These are phyloP conservation scores for Verticillium nonalfalfae DNA, from an alignment of 2,329 filamentous ascomycete genomes.

Conservation along the genomic window DNA sequence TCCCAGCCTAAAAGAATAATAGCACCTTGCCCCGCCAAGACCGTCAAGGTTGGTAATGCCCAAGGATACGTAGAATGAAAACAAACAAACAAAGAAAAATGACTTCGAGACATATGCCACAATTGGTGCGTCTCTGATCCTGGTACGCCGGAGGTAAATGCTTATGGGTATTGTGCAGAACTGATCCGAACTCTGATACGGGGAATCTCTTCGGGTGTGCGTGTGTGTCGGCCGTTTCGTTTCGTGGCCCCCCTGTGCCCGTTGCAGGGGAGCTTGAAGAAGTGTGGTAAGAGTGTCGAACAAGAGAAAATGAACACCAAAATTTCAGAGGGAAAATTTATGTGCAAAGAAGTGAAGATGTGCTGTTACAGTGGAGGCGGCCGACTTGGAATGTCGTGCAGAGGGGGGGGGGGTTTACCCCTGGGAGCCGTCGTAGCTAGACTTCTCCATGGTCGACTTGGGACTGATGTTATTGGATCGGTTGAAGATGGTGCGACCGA, in stretches of 20 bases:
- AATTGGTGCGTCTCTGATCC: conserved; percentile 9
- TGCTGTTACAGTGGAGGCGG: neutral
- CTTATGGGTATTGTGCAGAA: conserved; percentile 3
- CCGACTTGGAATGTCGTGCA: neutral
- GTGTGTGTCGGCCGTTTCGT: conserved; percentile 11
- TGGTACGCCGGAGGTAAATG: conserved; percentile 12
- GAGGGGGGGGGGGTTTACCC: neutral
- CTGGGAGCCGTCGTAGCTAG: conserved; percentile 33
- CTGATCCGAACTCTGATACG: conserved; percentile 6
- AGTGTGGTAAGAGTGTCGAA: conserved; percentile 8
- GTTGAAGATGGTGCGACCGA: conserved; percentile 52
- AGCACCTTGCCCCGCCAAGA: conserved; percentile 7
- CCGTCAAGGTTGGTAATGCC: conserved; percentile 8
- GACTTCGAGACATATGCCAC: neutral
- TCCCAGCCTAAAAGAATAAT: neutral
- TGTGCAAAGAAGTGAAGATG: conserved; percentile 9
- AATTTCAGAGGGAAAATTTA: neutral
- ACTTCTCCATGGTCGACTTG: conserved; percentile 42
- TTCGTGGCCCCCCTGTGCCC: conserved; percentile 5
- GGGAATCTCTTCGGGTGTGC: conserved; percentile 5
- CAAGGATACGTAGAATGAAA: neutral
- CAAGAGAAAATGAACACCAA: neutral
- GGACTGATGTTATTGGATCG: conserved; percentile 44
- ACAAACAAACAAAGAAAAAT: conserved; percentile 7
- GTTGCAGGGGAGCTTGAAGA: conserved; percentile 2